Percentiles rank a stretch among this genome's conserved stretches.
phyloP scores from a whole-genome alignment of 345 rosid species.

The Iberis pinnata region DNA sequence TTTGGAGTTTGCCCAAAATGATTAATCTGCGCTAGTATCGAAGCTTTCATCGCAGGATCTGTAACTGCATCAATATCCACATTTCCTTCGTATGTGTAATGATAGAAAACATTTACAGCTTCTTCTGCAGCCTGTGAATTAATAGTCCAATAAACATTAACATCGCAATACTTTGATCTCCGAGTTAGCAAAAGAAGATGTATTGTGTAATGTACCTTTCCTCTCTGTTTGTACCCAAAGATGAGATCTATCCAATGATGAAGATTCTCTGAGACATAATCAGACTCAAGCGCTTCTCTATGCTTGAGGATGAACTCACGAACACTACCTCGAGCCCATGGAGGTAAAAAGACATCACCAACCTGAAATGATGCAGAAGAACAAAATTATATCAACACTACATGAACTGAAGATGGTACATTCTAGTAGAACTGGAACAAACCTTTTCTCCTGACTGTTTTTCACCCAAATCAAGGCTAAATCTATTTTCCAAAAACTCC shows the following conservation, averaged over 20 bases:
- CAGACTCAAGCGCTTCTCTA: conserved; percentile 92
- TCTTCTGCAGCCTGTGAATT: conserved; percentile 90
- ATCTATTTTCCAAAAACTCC: conserved; percentile 79
- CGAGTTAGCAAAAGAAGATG: conserved; percentile 1
- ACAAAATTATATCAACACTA: background rate
- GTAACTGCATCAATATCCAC: conserved; percentile 97
- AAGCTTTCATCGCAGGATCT: conserved; percentile 98
- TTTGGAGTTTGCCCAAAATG: conserved; percentile 99
- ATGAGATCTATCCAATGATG: conserved; percentile 99
- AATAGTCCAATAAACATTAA: conserved; percentile 19
- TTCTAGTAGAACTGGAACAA: conserved; percentile 24
- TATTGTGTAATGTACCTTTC: conserved; percentile 57
- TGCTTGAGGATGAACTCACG: conserved; percentile 90
- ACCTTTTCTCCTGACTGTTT: conserved; percentile 99
- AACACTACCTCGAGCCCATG: conserved; percentile 94
- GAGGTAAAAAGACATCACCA: conserved; percentile 83
- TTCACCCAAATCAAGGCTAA: conserved; percentile 87
- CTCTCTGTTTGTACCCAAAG: conserved; percentile 96
- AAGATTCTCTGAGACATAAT: conserved; percentile 90
- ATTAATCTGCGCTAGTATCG: conserved; percentile 96
- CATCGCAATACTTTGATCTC: conserved; percentile 15
- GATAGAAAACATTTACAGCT: conserved; percentile 97
- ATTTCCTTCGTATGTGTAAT: conserved; percentile 97
- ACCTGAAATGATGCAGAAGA: conserved; percentile 44
- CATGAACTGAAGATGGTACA: conserved; percentile 15